Evolutionary conservation across 2,329 filamentous ascomycete genomes (phyloP).

Genomic region (Aspergillus novofumigatus): DNA sequence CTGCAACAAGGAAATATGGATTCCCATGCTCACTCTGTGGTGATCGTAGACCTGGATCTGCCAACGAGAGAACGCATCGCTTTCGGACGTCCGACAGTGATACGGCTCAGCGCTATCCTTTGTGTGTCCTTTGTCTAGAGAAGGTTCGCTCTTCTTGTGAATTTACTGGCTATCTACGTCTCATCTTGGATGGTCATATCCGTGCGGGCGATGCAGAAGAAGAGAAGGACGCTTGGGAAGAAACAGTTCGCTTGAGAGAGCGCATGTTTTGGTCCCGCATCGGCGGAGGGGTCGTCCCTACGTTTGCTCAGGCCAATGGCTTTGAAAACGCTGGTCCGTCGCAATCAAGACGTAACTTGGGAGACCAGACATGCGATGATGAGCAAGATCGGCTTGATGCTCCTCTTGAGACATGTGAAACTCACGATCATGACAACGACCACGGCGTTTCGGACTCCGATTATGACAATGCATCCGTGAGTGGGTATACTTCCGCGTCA

Average conservation of each 20-base stretch:
- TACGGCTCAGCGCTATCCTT: conserved; percentile 79
- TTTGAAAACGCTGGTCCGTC: conserved; percentile 15
- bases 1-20: conserved; percentile 49
- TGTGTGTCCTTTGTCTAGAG: conserved; percentile 82
- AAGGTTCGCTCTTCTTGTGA: conserved; percentile 86
- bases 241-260: conserved; percentile 82
- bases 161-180: conserved; percentile 83
- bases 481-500: background rate
- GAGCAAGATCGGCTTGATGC: background rate
- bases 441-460: conserved; percentile 1
- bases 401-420: conserved; percentile 2
- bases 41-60: conserved; percentile 67
- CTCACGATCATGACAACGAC: conserved; percentile 6
- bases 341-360: background rate
- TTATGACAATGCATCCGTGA: conserved; percentile 1
- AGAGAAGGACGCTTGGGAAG: conserved; percentile 88
- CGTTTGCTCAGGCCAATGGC: conserved; percentile 35
- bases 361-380: background rate
- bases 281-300: conserved; percentile 83
- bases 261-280: conserved; percentile 97
- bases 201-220: conserved; percentile 77
- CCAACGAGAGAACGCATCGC: conserved; percentile 74
- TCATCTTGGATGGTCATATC: conserved; percentile 91
- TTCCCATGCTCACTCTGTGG: conserved; percentile 82
- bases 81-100: conserved; percentile 87